Base-by-base conservation (phyloP, 192 early-diverging fungal species). In the Chytriomyces sp. region DNA sequence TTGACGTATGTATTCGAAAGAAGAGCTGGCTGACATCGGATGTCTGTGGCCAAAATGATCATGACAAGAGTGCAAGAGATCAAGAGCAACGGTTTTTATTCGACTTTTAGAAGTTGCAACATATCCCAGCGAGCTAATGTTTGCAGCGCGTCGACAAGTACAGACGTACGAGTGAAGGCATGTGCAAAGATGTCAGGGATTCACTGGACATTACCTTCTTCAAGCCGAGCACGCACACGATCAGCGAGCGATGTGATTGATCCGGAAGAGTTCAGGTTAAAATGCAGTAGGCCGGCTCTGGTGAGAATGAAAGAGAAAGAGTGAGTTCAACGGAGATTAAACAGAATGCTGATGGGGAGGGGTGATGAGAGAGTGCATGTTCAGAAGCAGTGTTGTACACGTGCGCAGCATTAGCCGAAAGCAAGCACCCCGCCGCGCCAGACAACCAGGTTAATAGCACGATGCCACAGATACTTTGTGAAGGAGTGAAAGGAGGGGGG, bases 381-480 rank as follows among this genome's bases (percentile, higher is more conserved):
- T 69, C 68, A 69, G 68, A 69, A 69, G 45, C 68, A 28, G 18
- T 45, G 35, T 48, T 69, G 23, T 26, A 69, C 11, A 23, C 68
- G 49, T 69, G 35, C 49, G 68, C 26, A 69, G 68, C 50, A 69
- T 69, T 69, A 69, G 49, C 68, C 46, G 13, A 67, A n/a, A 47
- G 43, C 11, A 67, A 13, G 16, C n/a, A 11, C 26, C 62, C 62
- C 62, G 11, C 11, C 26, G 26, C 16, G 62, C 11, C 10, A 16
- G 26, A 64, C 16, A 28, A 28, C 62, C 10, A 13, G 46, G 26
- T 24, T 11, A 1, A 28, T 26, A 3, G 10, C 5, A 28, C 1
- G 62, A 64, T 18, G 62, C 62, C 62, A 6, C 11, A 23, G 26
- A 16, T 11, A 18, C 18, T 3, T 18, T 13, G 1, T 26, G 62